Conservation (phyloP, 2,329 filamentous ascomycete species). For the Aspergillus luchuensis region DNA sequence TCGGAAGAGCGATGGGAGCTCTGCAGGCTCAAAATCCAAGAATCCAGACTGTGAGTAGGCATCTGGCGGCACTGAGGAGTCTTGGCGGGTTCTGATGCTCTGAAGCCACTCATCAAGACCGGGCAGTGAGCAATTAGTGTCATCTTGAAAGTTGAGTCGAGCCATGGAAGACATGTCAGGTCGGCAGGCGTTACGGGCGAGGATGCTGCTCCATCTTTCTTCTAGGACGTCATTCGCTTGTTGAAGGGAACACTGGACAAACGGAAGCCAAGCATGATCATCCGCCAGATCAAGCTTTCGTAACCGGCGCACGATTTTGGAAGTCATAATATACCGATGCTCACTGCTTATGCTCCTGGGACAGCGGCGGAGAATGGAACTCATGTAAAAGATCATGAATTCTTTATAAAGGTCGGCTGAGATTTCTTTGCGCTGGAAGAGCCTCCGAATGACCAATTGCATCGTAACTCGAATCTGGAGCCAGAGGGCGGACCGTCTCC, state of each 20-base stretch:
- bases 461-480: constrained; percentile 51
- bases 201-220: constrained; percentile 4
- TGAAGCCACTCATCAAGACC: constrained; percentile 16
- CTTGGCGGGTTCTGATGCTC: constrained; percentile 5
- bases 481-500: constrained; percentile 48
- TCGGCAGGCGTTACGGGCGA: constrained; percentile 13
- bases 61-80: constrained; percentile 1
- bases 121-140: constrained; percentile 12
- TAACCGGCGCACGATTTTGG: constrained; percentile 49
- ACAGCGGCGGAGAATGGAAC: constrained; percentile 35
- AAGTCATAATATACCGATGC: constrained; percentile 42
- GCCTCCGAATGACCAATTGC: constrained; percentile 17
- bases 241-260: constrained; percentile 13
- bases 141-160: constrained; percentile 14
- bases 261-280: constrained; percentile 14
- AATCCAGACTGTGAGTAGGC: constrained; percentile 12
- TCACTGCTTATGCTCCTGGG: constrained; percentile 25
- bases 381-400: constrained; percentile 54
- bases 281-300: constrained; percentile 41
- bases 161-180: constrained; percentile 3
- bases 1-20: constrained; percentile 13
- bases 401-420: constrained; percentile 49
- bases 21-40: constrained; percentile 11
- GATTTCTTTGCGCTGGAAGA: background rate
- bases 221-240: constrained; percentile 6